phyloP scores from a whole-genome alignment of 176 grass and related monocot species.

The Carex pumila region DNA sequence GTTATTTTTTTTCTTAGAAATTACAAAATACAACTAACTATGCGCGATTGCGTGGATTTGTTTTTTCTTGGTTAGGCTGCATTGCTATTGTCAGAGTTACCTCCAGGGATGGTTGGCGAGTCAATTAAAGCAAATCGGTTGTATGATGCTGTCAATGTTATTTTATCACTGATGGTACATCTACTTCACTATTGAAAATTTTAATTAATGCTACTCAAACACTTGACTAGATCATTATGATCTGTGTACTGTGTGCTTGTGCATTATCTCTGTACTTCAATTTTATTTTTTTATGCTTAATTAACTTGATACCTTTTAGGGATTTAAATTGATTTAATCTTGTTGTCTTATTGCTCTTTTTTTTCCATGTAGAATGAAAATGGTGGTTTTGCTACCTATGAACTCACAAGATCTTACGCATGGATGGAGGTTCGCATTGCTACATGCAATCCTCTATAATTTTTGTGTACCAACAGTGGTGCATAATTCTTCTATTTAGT shows the following conservation, averaged over 20 bases:
- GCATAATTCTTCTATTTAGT: neutral
- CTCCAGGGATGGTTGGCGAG: conserved; percentile 68
- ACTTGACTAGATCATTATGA: neutral
- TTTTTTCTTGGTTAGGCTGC: conserved; percentile 44
- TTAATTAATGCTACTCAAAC: neutral
- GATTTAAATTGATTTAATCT: neutral
- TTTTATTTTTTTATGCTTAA: neutral
- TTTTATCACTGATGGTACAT: conserved; percentile 85
- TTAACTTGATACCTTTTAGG: neutral
- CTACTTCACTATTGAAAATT: neutral
- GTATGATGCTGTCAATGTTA: conserved; percentile 87
- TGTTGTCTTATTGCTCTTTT: conserved; percentile 15
- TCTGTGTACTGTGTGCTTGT: neutral
- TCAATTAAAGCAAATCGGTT: conserved; percentile 46
- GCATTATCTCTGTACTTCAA: neutral
- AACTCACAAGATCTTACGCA: conserved; percentile 81
- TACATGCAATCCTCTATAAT: neutral
- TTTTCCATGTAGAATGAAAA: conserved; percentile 56
- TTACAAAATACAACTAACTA: neutral
- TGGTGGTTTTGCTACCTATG: conserved; percentile 87
- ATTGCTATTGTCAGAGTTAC: conserved; percentile 74
- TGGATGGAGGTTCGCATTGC: conserved; percentile 76
- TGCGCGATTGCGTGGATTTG: neutral
- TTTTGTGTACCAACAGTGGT: neutral
- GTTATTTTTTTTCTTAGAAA: neutral